Conservation (phyloP, 768 basidiomycete genomes). For the Termitomyces sp. region DNA sequence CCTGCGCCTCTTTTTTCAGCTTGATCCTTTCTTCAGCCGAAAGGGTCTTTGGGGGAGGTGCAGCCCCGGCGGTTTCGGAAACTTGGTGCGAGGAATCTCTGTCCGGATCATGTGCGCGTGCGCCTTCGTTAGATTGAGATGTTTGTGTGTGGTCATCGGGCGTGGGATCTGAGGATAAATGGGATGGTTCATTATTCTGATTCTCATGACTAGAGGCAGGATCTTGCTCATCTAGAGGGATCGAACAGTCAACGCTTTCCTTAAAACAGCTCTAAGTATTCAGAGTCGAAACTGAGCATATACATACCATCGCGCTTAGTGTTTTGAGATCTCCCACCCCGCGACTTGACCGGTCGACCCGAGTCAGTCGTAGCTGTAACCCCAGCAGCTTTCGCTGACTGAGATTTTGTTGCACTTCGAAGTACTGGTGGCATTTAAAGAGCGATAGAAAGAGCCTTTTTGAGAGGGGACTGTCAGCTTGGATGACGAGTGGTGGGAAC, state of each 20-base stretch:
- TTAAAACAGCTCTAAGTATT: not conserved
- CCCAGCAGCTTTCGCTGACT: no score
- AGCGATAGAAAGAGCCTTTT: not conserved
- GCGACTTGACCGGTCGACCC: not conserved
- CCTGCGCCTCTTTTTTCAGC: not conserved
- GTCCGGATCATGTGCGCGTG: not conserved
- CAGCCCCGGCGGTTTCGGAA: not conserved
- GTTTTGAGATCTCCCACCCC: not conserved
- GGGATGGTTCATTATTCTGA: not conserved
- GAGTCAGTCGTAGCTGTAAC: not conserved
- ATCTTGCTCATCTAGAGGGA: not conserved
- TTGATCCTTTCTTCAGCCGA: not conserved
- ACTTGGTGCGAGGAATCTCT: no score
- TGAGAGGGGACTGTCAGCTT: not conserved
- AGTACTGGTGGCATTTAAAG: not conserved
- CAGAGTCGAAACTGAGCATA: not conserved
- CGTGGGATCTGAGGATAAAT: not conserved
- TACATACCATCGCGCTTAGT: not conserved
- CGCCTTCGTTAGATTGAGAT: not conserved
- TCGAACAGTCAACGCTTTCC: not conserved
- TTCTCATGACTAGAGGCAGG: not conserved
- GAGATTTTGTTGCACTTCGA: not conserved
- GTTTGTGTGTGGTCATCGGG: not conserved
- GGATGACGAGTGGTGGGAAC: no score
- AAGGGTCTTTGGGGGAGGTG: not conserved